Conservation (phyloP, 305 asterid genomes). For the Fraxinus angustifolia region DNA sequence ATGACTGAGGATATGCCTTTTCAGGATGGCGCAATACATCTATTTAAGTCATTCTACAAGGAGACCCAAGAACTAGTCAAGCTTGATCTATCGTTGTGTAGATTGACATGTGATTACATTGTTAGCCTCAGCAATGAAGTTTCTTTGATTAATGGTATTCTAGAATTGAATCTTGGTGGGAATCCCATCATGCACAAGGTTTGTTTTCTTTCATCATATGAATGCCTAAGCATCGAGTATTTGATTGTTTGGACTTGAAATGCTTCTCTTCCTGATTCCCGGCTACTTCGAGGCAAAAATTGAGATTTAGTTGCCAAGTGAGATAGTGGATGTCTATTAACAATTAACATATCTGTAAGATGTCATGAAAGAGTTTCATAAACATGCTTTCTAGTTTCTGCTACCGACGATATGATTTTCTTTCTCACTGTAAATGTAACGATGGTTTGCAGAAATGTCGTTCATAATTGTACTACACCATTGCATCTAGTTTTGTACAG, state of each 20-base stretch:
- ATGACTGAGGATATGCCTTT: slow-evolving; percentile 28
- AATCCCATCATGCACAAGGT: slow-evolving; percentile 78
- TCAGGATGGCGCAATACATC: slow-evolving; percentile 72
- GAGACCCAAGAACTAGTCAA: slow-evolving; percentile 62
- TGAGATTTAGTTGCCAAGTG: not conserved
- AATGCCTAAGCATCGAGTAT: not conserved
- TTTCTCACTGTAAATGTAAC: slow-evolving; percentile 6
- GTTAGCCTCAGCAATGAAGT: slow-evolving; percentile 48
- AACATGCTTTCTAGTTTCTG: not conserved
- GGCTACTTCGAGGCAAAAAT: not conserved
- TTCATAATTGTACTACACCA: not conserved
- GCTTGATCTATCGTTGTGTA: slow-evolving; percentile 76
- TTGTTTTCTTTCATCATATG: slow-evolving; percentile 25
- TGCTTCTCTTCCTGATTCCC: slow-evolving; percentile 16
- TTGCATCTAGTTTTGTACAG: slow-evolving; percentile 6
- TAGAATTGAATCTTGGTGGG: slow-evolving; percentile 83
- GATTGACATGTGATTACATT: slow-evolving; percentile 51
- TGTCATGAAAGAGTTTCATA: not conserved
- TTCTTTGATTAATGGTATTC: slow-evolving; percentile 47
- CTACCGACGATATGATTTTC: not conserved
- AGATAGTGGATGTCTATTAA: not conserved
- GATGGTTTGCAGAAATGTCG: not conserved
- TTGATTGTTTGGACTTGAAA: not conserved
- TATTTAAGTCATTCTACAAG: slow-evolving; percentile 65
- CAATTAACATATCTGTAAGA: slow-evolving; percentile 8